Evolutionary conservation across 2,329 filamentous ascomycete genomes (phyloP), one percentile per base, ranked within the genome.

Genomic region (Acrocalymma vagum): DNA sequence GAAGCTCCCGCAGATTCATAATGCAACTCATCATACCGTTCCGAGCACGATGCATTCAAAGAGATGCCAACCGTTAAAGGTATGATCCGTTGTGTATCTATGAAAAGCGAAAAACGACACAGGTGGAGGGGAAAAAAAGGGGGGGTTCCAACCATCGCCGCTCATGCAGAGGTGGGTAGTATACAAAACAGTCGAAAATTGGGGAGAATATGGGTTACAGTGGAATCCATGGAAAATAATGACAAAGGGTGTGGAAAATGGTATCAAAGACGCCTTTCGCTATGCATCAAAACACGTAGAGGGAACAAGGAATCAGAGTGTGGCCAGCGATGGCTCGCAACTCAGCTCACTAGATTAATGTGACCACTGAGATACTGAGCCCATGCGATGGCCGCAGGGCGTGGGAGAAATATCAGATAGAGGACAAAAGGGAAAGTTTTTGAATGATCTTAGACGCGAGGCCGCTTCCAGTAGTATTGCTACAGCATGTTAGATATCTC

Each of bases 401-500:
- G 27, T 41, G n/a, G 38, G 29, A n/a, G 22, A 38, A 14, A 31
- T 22, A 24, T 23, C 13, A 26, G 29, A 15, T 3, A 8, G 39
- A 14, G 17, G 18, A n/a, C n/a, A n/a, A n/a, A n/a, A 16, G 29
- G 7, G 18, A 9, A 29, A 14, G 20, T 24, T 23, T 13, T 9
- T 13, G 15, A 14, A 38, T 10, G n/a, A 20, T 28, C 34, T 62
- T 49, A 67, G 29, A 60, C 56, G 24, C 74, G 72, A 15, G 83
- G 84, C 58, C 82, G 81, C 59, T 83, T 83, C 84, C 84, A 87
- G 73, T 82, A 87, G 68, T 87, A 86, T 87, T 86, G 84, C 84
- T 87, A 50, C 13, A 10, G 5, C 2, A 22, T 22, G 40, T 62
- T 37, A 62, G 51, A 26, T 38, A 7, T 11, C 7, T 9, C 9